A percentile compares a stretch with the other conserved stretches of the same genome.
These are phyloP conservation scores for Linnemannia hyalina DNA, from an alignment of 192 early-diverging fungal genomes.

Conservation along the genomic window DNA sequence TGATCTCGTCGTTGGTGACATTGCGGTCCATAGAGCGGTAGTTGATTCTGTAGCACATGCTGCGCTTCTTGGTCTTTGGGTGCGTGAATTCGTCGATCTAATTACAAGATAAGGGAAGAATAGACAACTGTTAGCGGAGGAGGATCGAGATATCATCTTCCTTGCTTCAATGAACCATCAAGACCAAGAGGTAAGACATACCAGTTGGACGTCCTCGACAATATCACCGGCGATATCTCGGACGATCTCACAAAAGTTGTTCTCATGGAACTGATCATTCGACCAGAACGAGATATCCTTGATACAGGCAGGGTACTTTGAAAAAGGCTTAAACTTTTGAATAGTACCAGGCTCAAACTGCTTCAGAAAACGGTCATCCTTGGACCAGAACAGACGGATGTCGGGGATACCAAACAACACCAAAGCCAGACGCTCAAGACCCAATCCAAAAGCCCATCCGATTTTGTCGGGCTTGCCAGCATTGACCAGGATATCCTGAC, in stretches of 20 bases:
- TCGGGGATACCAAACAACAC: constrained; percentile 95
- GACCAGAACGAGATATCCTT: constrained; percentile 97
- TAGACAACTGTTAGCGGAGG: background rate
- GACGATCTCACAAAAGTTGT: constrained; percentile 94
- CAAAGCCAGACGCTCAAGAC: constrained; percentile 96
- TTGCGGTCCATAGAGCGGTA: constrained; percentile 98
- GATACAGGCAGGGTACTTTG: constrained; percentile 90
- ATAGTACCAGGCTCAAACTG: constrained; percentile 84
- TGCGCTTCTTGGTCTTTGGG: constrained; percentile 85
- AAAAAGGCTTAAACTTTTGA: constrained; percentile 86
- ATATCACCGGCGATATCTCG: constrained; percentile 93
- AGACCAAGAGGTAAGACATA: constrained; percentile 36
- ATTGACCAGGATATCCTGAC: constrained; percentile 84
- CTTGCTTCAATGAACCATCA: background rate
- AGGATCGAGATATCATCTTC: background rate
- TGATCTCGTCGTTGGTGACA: constrained; percentile 95
- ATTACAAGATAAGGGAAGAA: background rate
- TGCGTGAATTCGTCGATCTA: constrained; percentile 92
- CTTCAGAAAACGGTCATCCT: constrained; percentile 84
- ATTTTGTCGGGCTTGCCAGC: constrained; percentile 79
- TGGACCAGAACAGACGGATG: constrained; percentile 96
- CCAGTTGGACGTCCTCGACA: constrained; percentile 89
- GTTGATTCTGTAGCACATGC: constrained; percentile 93
- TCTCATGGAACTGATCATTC: constrained; percentile 82
- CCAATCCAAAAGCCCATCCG: constrained; percentile 99